Base-by-base conservation (phyloP, 2,329 filamentous ascomycete species). In the Paecilomyces sp. region DNA sequence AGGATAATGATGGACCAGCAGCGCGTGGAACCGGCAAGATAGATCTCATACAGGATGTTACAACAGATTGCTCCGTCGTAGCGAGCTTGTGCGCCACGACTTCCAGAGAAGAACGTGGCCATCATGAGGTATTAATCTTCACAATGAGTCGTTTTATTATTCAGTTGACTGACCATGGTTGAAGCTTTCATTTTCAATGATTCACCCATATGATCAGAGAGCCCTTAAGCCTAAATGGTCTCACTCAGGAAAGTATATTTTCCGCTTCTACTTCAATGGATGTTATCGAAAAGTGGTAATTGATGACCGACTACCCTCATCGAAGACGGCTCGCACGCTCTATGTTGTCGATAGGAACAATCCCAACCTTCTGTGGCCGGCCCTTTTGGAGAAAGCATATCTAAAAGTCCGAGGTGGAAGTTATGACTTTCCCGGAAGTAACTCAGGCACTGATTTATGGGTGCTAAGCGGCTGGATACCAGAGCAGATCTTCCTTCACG, bases 371-470 rank as follows among this genome's bases (percentile, higher is more conserved):
- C 77, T 97, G 13, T 97, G 93, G 92, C 94, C 94, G 5, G 92
- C 93, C 1, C 80, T 99, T 3, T 79, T 97, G 15, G 94, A 99
- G 72, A 99, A 99, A 71, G 94, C 94, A 0, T 99, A 99, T 67
- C 80, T 99, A 1, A 99, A 97, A 77, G 86, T 97, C 11, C 85
- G 93, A 59, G 94, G 94, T 30, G 94, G 94, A 34, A 47, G 41
- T 15, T 99, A 99, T 72, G 92, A 99, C 70, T 99, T 99, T 65
- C 93, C 94, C 0, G 94, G 94, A 7, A 97, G 94, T 69, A 97
- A 97, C 72, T 97, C 93, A 0, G 92, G 91, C 11, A 97, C 93
- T 2, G 94, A 99, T 74, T 77, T 99, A 3, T 96, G 91, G 85
- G 88, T 95, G 1, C 76, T 99, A 58, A 96, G 90, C 0, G 93